Conservation (phyloP, 352 stramenopile genomes). For the Phytophthora capsici region DNA sequence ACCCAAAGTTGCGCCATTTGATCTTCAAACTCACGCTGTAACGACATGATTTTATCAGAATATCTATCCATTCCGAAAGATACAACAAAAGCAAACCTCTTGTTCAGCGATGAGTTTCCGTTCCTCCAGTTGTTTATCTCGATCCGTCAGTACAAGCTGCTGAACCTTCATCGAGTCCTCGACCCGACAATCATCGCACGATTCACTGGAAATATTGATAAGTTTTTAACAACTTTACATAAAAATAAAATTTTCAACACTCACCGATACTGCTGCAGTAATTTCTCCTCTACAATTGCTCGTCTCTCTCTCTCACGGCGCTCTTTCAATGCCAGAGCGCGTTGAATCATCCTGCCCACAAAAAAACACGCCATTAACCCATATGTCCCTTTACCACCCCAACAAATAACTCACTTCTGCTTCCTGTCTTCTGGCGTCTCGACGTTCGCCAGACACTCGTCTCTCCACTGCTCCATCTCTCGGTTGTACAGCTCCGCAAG, state of each 20-base stretch:
- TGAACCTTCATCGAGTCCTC: conserved; percentile 74
- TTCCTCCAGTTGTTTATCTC: conserved; percentile 69
- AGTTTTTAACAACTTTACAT: background rate
- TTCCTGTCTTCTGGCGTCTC: conserved; percentile 85
- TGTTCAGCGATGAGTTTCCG: conserved; percentile 48
- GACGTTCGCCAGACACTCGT: conserved; percentile 66
- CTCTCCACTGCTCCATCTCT: conserved; percentile 80
- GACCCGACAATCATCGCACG: conserved; percentile 66
- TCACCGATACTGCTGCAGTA: conserved; percentile 77
- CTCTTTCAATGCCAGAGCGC: conserved; percentile 74
- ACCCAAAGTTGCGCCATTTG: conserved; percentile 79
- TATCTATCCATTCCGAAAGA: background rate
- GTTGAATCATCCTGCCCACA: conserved; percentile 70
- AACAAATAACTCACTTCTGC: conserved; percentile 51
- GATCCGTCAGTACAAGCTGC: conserved; percentile 62
- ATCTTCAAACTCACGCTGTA: conserved; percentile 48
- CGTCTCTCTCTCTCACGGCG: conserved; percentile 63
- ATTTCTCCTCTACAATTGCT: conserved; percentile 76
- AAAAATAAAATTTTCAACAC: background rate
- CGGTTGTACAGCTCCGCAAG: conserved; percentile 76
- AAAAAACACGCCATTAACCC: background rate
- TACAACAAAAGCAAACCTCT: conserved; percentile 38
- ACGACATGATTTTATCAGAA: conserved; percentile 7
- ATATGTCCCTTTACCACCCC: background rate
- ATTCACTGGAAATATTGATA: conserved; percentile 46